Conservation (phyloP, 495 filamentous ascomycete species). For the Neurospora sp. region DNA sequence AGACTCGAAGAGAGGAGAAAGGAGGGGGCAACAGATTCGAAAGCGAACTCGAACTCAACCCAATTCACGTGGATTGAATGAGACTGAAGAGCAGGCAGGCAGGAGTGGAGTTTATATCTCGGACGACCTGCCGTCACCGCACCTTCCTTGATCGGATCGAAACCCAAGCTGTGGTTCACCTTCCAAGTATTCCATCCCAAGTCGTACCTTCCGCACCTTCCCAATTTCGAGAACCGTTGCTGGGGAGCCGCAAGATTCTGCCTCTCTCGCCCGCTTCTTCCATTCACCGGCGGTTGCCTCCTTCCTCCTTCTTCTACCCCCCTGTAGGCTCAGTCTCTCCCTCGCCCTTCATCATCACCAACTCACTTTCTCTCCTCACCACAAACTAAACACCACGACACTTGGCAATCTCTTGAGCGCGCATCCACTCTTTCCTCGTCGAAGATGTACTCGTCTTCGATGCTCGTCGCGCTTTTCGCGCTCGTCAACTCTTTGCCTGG, state of each 20-base stretch:
- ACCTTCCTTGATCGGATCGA: background rate
- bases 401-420: background rate
- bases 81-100: background rate
- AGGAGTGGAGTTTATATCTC: background rate
- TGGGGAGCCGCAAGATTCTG: background rate
- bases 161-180: background rate
- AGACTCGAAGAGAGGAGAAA: background rate
- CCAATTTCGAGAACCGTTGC: background rate
- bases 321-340: background rate
- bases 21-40: background rate
- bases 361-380: background rate
- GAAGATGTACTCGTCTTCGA: constrained; percentile 2
- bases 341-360: background rate
- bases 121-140: background rate
- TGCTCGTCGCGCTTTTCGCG: constrained; percentile 4
- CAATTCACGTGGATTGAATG: background rate
- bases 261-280: background rate
- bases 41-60: background rate
- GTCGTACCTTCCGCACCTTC: background rate
- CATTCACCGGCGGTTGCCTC: background rate
- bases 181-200: background rate
- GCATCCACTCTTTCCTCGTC: background rate
- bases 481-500: constrained; percentile 1
- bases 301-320: background rate
- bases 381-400: background rate